A percentile compares a stretch with the other conserved stretches of the same genome.
phyloP scores from a whole-genome alignment of 1,284 basidiomycete genomes.

The Ceratobasidium papillatum region DNA sequence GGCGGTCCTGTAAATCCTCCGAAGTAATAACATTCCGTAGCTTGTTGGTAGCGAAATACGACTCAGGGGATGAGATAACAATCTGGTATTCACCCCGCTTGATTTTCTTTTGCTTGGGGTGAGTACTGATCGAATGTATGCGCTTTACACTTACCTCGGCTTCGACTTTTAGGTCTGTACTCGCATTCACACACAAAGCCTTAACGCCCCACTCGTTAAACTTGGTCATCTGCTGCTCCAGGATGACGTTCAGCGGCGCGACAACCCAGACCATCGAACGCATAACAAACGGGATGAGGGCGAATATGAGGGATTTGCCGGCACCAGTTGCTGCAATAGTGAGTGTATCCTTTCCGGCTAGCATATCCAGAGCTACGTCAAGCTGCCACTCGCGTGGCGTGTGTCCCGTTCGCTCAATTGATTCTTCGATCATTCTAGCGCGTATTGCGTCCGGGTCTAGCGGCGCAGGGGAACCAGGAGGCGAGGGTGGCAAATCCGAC shows the following conservation, averaged over 20 bases:
- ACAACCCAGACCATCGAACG: constrained; percentile 1
- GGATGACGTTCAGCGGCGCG: not conserved
- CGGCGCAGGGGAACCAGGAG: not conserved
- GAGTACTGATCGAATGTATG: not conserved
- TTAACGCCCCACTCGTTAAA: constrained; percentile 1
- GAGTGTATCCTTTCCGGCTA: not conserved
- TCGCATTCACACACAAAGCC: not conserved
- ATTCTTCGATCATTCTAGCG: not conserved
- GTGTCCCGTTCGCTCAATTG: not conserved
- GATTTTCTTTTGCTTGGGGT: not conserved
- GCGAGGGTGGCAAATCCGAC: not conserved
- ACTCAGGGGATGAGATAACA: constrained; percentile 11
- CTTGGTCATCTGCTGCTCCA: not conserved
- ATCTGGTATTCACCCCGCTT: not conserved
- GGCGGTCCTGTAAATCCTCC: not conserved
- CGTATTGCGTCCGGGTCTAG: not conserved
- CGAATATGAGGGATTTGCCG: constrained; percentile 14
- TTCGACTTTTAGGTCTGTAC: not conserved
- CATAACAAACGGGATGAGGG: not conserved
- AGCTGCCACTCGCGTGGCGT: not conserved
- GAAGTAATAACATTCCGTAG: not conserved
- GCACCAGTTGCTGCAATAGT: not conserved
- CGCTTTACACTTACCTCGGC: not conserved
- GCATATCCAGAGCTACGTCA: not conserved
- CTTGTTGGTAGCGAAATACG: constrained; percentile 1